Base-by-base conservation (phyloP, 495 filamentous ascomycete genomes). In the Penicillium soppii region DNA sequence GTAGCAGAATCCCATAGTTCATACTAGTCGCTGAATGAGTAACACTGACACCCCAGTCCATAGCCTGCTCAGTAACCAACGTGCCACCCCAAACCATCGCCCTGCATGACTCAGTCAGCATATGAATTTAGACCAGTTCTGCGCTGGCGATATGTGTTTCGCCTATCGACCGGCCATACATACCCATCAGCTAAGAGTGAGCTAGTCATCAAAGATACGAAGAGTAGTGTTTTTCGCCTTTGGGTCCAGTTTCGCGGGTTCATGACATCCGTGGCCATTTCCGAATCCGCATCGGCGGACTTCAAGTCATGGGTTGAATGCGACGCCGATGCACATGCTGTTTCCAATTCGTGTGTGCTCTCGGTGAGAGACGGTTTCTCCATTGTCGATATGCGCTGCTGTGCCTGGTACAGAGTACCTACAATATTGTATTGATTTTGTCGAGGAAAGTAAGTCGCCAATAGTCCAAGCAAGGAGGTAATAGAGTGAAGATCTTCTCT, bases 21-120 rank as follows among this genome's bases (percentile, higher is more conserved):
- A 77, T 71, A 13, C 75, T 79, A 7, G 68, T 70, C 0, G 72
- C 65, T 7, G 77, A 72, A 25, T 71, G 64, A 7, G 65, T 47
- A 25, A 75, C 42, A 6, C 50, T 63, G 53, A 79, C 76, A n/a
- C 64, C 43, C 76, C 76, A 80, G 23, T 73, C 68, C 23, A 68
- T 57, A 2, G 74, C 72, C 52, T 82, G 79, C n/a, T 63, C 58
- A 30, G 69, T 68, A 37, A 82, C 66, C 21, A 79, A 55, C 1
- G 77, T 74, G 1, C 70, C 67, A 15, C 78, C 78, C 74, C 74
- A 80, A 12, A 75, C 74, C 67, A 78, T 74, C 12, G 66, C 73
- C 43, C 74, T 73, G 37, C 21, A 20, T 35, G 20, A 7, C 45
- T 56, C 1, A 50, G 47, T 25, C 55, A 39, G 48, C 49, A 45